phyloP scores from a whole-genome alignment of 2,329 filamentous ascomycete genomes.

The Colletotrichum sp. region DNA sequence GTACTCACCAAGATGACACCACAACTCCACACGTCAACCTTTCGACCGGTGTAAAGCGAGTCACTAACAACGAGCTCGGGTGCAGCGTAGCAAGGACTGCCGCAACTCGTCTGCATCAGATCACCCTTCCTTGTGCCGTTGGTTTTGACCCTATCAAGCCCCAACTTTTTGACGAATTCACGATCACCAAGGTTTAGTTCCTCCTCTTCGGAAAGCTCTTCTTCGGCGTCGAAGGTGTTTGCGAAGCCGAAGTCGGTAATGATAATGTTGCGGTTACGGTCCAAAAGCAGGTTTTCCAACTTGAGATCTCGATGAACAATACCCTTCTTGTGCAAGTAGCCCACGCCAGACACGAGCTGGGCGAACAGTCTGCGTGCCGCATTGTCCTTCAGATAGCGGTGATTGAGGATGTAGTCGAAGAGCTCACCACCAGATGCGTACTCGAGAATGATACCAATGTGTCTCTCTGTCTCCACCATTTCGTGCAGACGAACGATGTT shows the following conservation, averaged over 20 bases:
- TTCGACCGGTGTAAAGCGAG: slow-evolving; percentile 94
- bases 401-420: slow-evolving; percentile 97
- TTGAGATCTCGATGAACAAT: slow-evolving; percentile 98
- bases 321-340: slow-evolving; percentile 97
- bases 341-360: slow-evolving; percentile 93
- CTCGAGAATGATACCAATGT: slow-evolving; percentile 98
- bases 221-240: slow-evolving; percentile 90
- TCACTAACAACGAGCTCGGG: slow-evolving; percentile 97
- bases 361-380: slow-evolving; percentile 91
- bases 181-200: slow-evolving; percentile 87
- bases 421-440: slow-evolving; percentile 97
- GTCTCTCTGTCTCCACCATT: slow-evolving; percentile 96
- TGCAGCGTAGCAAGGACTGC: slow-evolving; percentile 96
- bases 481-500: slow-evolving; percentile 98
- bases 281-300: slow-evolving; percentile 91
- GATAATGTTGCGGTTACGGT: slow-evolving; percentile 98
- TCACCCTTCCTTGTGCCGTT: slow-evolving; percentile 86
- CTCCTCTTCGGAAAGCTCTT: slow-evolving; percentile 89
- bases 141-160: slow-evolving; percentile 79
- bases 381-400: slow-evolving; percentile 94
- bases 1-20: slow-evolving; percentile 91
- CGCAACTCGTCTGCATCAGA: slow-evolving; percentile 98
- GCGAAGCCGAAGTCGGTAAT: slow-evolving; percentile 99
- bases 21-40: slow-evolving; percentile 99
- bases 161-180: slow-evolving; percentile 84